Conservation (phyloP, 495 filamentous ascomycete genomes). For the Penicillium macrosclerotiorum region DNA sequence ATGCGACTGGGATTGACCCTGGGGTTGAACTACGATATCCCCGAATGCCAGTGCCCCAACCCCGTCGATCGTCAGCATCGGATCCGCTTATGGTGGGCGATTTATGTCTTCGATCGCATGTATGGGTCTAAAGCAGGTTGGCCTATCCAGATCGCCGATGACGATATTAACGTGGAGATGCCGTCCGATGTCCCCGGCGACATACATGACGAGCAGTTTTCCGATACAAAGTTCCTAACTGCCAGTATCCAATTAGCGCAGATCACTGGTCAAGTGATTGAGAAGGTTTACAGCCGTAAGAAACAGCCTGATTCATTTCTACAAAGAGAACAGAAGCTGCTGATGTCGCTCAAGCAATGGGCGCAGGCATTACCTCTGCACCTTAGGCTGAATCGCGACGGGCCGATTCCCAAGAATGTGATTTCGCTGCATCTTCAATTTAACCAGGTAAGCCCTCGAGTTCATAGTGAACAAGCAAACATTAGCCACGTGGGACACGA, state of each 20-base stretch:
- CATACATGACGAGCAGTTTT: slow-evolving; percentile 39
- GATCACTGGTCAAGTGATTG: slow-evolving; percentile 42
- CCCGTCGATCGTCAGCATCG: slow-evolving; percentile 43
- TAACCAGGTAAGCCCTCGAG: slow-evolving; percentile 32
- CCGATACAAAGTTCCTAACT: slow-evolving; percentile 35
- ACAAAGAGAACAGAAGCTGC: slow-evolving; percentile 28
- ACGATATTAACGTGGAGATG: slow-evolving; percentile 47
- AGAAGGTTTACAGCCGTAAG: slow-evolving; percentile 40
- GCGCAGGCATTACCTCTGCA: slow-evolving; percentile 25
- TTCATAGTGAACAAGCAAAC: too few species aligned
- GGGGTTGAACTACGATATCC: slow-evolving; percentile 45
- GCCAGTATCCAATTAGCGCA: slow-evolving; percentile 40
- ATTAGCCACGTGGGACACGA: too few species aligned
- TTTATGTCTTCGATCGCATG: slow-evolving; percentile 48
- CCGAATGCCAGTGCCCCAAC: slow-evolving; percentile 42
- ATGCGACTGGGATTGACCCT: slow-evolving; percentile 41
- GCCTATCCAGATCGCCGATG: slow-evolving; percentile 43
- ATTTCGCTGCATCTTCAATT: slow-evolving; percentile 33
- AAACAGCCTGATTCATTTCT: slow-evolving; percentile 22
- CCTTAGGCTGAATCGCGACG: slow-evolving; percentile 18
- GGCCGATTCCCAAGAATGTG: slow-evolving; percentile 21
- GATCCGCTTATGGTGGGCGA: slow-evolving; percentile 45
- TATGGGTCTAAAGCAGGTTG: slow-evolving; percentile 46
- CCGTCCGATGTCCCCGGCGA: slow-evolving; percentile 33
- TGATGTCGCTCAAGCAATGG: slow-evolving; percentile 30